Evolutionary conservation across 305 asterid species (phyloP).

Genomic region (Rubia balearica): DNA sequence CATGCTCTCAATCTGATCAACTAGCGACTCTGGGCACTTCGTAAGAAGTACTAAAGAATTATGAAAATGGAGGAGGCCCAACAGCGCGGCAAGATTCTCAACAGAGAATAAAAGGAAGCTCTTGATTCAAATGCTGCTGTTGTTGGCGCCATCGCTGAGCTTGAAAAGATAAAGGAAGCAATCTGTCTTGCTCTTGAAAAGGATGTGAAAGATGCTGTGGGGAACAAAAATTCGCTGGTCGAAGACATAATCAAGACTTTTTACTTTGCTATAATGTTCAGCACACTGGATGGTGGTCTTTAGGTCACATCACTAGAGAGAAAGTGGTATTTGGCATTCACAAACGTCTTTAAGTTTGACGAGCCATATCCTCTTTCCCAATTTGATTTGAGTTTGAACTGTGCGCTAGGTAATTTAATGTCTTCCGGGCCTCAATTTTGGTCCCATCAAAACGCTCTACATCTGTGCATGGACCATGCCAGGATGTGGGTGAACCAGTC

Average conservation of each 20-base stretch:
- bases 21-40: constrained; percentile 70
- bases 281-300: no score
- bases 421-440: constrained; percentile 52
- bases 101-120: constrained; percentile 66
- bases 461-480: constrained; percentile 62
- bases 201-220: constrained; percentile 19
- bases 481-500: constrained; percentile 61
- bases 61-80: constrained; percentile 58
- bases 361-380: constrained; percentile 45
- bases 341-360: constrained; percentile 60
- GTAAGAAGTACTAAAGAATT: constrained; percentile 58
- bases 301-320: constrained; percentile 58
- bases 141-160: constrained; percentile 54
- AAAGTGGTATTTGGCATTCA: constrained; percentile 56
- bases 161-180: constrained; percentile 60
- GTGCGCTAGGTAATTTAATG: constrained; percentile 46
- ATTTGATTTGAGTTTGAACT: constrained; percentile 63
- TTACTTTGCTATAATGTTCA: constrained; percentile 60
- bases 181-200: constrained; percentile 42
- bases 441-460: constrained; percentile 68
- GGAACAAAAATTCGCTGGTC: constrained; percentile 20
- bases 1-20: constrained; percentile 49
- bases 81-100: constrained; percentile 51
- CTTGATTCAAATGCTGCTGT: constrained; percentile 45
- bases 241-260: constrained; percentile 54